Evolutionary conservation across 2,329 filamentous ascomycete genomes (phyloP).

Genomic region (Fusarium neocosmosporiellum): DNA sequence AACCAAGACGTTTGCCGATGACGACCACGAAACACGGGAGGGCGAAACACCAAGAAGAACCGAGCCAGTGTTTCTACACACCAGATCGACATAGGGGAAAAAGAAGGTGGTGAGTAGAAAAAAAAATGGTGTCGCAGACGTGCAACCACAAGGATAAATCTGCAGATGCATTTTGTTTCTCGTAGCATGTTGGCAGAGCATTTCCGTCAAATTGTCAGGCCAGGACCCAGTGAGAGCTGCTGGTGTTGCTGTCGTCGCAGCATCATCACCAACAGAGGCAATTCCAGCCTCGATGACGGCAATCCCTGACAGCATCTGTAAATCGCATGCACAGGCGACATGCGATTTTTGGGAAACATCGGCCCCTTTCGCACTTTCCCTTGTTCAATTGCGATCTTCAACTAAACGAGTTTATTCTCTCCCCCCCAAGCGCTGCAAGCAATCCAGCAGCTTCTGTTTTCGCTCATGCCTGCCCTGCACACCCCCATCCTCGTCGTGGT

Average conservation of each 20-base stretch:
- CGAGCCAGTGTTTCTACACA: neutral
- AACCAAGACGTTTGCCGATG: slow-evolving; percentile 31
- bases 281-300: neutral
- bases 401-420: slow-evolving; percentile 12
- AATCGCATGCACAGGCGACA: slow-evolving; percentile 25
- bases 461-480: neutral
- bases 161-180: neutral
- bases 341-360: slow-evolving; percentile 20
- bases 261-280: slow-evolving; percentile 1
- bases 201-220: neutral
- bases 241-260: neutral
- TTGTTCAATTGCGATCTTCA: slow-evolving; percentile 36
- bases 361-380: neutral
- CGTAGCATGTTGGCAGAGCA: neutral
- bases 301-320: neutral
- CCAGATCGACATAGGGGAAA: neutral
- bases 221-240: neutral
- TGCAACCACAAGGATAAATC: neutral
- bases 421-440: neutral
- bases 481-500: neutral
- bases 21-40: slow-evolving; percentile 29
- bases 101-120: neutral
- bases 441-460: neutral
- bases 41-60: slow-evolving; percentile 5
- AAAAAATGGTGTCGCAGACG: neutral